Conservation (phyloP, 495 filamentous ascomycete genomes). For the Schizothecium vesticola region DNA sequence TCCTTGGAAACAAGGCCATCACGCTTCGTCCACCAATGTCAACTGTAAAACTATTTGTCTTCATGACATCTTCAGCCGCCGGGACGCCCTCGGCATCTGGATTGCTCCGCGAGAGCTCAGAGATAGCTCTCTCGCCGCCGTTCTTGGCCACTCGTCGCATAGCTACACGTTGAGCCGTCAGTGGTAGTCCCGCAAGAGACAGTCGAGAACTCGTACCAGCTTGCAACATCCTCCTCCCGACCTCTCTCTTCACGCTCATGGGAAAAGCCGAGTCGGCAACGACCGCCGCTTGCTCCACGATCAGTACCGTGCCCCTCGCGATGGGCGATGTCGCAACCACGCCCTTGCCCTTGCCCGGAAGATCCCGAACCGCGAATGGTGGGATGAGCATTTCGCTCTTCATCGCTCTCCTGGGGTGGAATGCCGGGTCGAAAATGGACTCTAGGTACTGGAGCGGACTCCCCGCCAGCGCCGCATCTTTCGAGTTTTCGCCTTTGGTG, state of each 20-base stretch:
- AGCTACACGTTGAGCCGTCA: background rate
- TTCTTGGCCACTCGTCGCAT: constrained; percentile 18
- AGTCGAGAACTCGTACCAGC: background rate
- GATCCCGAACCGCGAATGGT: constrained; percentile 22
- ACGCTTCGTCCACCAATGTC: constrained; percentile 7
- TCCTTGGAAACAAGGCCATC: constrained; percentile 23
- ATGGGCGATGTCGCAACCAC: constrained; percentile 30
- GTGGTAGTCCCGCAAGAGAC: background rate
- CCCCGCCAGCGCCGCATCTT: background rate
- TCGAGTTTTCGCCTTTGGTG: background rate
- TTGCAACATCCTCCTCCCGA: constrained; percentile 23
- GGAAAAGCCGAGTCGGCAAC: constrained; percentile 26
- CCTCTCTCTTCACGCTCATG: constrained; percentile 13
- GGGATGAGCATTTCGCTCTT: background rate
- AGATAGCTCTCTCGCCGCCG: constrained; percentile 19
- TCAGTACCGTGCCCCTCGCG: constrained; percentile 22
- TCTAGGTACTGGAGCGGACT: background rate
- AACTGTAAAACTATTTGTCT: constrained; percentile 29
- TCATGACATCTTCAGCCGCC: constrained; percentile 29
- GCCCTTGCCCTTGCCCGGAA: constrained; percentile 30
- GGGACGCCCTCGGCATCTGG: constrained; percentile 15
- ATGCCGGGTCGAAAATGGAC: background rate
- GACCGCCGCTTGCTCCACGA: constrained; percentile 27
- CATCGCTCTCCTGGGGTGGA: background rate
- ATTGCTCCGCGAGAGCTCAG: constrained; percentile 28